phyloP scores from a whole-genome alignment of 345 rosid genomes.

The Trapa incisa region DNA sequence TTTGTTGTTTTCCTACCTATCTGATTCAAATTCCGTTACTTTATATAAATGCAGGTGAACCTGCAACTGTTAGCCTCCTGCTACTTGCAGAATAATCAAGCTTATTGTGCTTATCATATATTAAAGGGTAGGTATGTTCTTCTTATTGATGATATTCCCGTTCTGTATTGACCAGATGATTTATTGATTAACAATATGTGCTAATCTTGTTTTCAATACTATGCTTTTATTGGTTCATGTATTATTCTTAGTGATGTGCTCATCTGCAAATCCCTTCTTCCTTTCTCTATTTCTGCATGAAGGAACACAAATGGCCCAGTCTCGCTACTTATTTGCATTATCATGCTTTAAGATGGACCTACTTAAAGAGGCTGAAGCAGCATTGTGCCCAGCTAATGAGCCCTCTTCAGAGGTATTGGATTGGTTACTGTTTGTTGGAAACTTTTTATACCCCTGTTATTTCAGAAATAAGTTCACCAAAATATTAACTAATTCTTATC shows the following conservation, averaged over 20 bases:
- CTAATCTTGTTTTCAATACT: background rate
- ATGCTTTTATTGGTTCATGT: background rate
- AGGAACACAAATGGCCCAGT: slow-evolving; percentile 90
- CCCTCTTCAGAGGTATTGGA: slow-evolving; percentile 63
- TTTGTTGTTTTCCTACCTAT: background rate
- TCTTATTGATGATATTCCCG: background rate
- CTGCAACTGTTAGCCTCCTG: slow-evolving; percentile 75
- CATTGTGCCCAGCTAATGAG: slow-evolving; percentile 73
- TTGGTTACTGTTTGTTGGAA: background rate
- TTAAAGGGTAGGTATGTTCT: slow-evolving; percentile 45
- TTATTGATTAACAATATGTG: background rate
- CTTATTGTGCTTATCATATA: slow-evolving; percentile 78
- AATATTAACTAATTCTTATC: background rate
- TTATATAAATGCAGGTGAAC: slow-evolving; percentile 42
- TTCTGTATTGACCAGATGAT: background rate
- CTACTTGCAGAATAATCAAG: slow-evolving; percentile 85
- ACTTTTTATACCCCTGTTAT: background rate
- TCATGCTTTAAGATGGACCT: slow-evolving; percentile 97
- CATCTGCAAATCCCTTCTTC: slow-evolving; percentile 9
- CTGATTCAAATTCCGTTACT: background rate
- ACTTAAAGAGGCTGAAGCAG: slow-evolving; percentile 85
- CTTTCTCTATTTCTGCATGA: slow-evolving; percentile 20
- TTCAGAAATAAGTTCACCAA: background rate
- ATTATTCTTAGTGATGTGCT: slow-evolving; percentile 9
- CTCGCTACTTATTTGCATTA: slow-evolving; percentile 93